phyloP scores from a whole-genome alignment of 192 early-diverging fungal species.

The Backusella tuberculispora region DNA sequence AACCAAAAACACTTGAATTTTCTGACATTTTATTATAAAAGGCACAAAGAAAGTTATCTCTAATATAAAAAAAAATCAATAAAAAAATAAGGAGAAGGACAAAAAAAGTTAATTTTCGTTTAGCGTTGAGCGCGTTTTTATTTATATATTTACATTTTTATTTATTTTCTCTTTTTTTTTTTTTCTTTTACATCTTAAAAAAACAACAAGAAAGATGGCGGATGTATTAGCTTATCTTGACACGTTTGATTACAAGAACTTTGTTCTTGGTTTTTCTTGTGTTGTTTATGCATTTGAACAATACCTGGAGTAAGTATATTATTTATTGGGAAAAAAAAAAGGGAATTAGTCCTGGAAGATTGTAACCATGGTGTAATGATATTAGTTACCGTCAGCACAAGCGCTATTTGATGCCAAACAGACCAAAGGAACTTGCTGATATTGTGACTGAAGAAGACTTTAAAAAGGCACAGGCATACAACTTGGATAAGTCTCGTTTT shows the following conservation, averaged over 20 bases:
- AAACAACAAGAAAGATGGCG: constrained; percentile 6
- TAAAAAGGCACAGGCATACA: constrained; percentile 82
- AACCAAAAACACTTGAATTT: constrained; percentile 64
- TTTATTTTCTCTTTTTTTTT: constrained; percentile 1
- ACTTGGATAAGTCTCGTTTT: constrained; percentile 83
- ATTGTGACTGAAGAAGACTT: constrained; percentile 81
- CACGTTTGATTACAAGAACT: constrained; percentile 69
- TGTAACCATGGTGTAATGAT: too few species aligned
- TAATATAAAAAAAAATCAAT: neutral
- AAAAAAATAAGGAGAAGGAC: neutral
- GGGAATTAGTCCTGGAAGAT: too few species aligned
- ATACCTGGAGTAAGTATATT: constrained; percentile 66
- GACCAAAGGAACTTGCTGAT: constrained; percentile 71
- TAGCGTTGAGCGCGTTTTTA: neutral
- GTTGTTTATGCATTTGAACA: constrained; percentile 79
- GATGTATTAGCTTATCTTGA: constrained; percentile 19
- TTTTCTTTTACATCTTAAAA: neutral
- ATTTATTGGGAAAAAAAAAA: neutral
- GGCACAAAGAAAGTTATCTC: neutral
- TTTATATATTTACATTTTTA: constrained; percentile 8
- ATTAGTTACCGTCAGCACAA: constrained; percentile 75
- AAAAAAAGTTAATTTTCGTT: neutral
- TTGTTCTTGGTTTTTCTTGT: constrained; percentile 73
- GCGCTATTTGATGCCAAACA: constrained; percentile 64
- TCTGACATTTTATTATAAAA: constrained; percentile 22